Evolutionary conservation across 2,329 filamentous ascomycete species (phyloP), one percentile per base, ranked within the genome.

Genomic region (Ophiostoma angusticollis): DNA sequence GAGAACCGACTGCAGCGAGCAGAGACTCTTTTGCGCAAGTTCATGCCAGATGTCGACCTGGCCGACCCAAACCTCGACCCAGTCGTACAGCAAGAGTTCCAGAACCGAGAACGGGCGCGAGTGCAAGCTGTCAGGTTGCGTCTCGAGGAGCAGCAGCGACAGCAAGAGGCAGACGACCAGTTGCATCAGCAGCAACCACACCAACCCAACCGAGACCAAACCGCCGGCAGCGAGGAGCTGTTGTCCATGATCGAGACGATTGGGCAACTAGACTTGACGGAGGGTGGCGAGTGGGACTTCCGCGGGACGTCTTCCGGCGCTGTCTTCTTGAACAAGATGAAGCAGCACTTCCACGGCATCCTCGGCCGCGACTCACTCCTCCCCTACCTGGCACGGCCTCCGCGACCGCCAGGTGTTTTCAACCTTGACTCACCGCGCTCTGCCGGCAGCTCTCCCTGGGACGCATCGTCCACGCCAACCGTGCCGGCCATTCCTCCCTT

Each of bases 161-260:
- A 32, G 5, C 28, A 27, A 19, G 29, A 18, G 27, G 27, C 34
- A 13, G n/a, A 31, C n/a, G 31, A 31, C n/a, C 25, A 27, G 23
- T 36, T 53, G 37, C 38, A 47, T 7, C 44, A 45, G 24, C 42
- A 39, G 2, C 40, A 31, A 13, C 31, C 33, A 5, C 21, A 40
- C 9, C 30, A 29, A 8, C n/a, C n/a, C n/a, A n/a, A 18, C 21
- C 13, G 25, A n/a, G 21, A 47, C 45, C 21, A 59, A 63, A 28
- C 12, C n/a, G 8, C 25, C 2, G 39, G 28, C 18, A 42, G 37
- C 14, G 42, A 46, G n/a, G 32, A 48, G 12, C 66, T 98, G 19
- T 79, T 89, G 54, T 93, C 87, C 21, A 96, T 98, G 89, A 86
- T 96, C 42, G 83, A 89, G 54, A 84, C 84, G 30, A 85, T 89